Base-by-base conservation (phyloP, 495 filamentous ascomycete species). In the Penicillium salamii region DNA sequence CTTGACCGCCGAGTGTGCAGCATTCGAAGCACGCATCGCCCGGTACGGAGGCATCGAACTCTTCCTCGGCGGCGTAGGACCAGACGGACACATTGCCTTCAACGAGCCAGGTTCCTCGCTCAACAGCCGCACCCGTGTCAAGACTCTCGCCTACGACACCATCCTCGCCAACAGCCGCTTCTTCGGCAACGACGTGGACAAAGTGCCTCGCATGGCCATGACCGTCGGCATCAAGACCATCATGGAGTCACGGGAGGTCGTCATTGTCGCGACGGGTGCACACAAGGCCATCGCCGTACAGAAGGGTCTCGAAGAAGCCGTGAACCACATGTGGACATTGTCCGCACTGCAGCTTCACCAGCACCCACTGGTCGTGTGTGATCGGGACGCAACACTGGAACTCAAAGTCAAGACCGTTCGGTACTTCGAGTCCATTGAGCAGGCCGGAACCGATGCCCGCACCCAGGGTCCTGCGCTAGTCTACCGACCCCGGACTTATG, bases 251-350 rank as follows among this genome's bases (percentile, higher is more conserved):
- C 77, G 84, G 17, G 89, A 92, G 66, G 87, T 95, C 1, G 86
- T 95, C 3, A 84, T 89, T 47, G 85, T 95, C 31, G 87, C 88
- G 40, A 84, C 87, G 0, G 89, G 89, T 7, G 80, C 88, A 6
- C 84, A 87, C 70, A 95, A 92, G 65, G 82, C 89, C 0, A 71
- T 88, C 5, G 89, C 89, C n/a, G 66, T 92, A 49, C 84, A 91
- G 58, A 84, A 82, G 51, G 90, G 87, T 54, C 82, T 95, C 24
- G 89, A 95, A 62, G 84, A 84, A 23, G 87, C 86, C 7, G 80
- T 95, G 34, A 90, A 90, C 61, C 88, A 92, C 71, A 91, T 91
- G 88, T 92, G 88, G 87, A 92, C 89, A 0, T 77, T 91, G 7
- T 90, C 87, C 5, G 81, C 80, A 21, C 74, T 95, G 48, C 89